Evolutionary conservation across 2,329 filamentous ascomycete species (phyloP), one percentile per base, ranked within the genome.

Genomic region (Aspergillus sp.): DNA sequence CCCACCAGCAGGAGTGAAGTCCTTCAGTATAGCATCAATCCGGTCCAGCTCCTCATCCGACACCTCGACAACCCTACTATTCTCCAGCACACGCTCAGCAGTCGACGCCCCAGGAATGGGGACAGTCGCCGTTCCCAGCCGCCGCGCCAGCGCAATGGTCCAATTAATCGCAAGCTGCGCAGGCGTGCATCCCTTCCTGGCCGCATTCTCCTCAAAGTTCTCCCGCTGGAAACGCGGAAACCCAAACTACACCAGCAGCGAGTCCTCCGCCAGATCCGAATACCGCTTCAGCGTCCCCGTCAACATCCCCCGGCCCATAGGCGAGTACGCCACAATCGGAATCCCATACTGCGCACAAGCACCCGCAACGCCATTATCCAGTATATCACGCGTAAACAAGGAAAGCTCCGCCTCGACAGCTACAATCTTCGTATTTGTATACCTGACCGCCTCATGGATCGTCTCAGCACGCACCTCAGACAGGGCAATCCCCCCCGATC

Each of bases 281-380:
- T 65, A 60, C 7, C 69, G 76, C 67, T 79, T 82, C 66, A 84
- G 77, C 59, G 80, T 68, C 1, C 83, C 83, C 0, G 82, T 81
- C 57, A 87, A 70, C 75, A 88, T 66, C 1, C 82, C 81, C 21
- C 83, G 78, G 2, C 89, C 87, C 0, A 93, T 78, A 1, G 90
- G 90, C 50, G 87, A 88, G 74, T 92, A 92, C 0, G 87, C 88
- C 27, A 91, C 74, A 48, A 93, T 77, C 0, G 88, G 86, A 59
- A 93, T 91, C 47, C 80, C 76, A 49, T 89, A 73, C 69, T 93
- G 81, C 0, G 78, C 81, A 65, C 85, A 88, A 0, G 83, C 80
- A 2, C 77, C 77, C 2, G 80, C 79, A 39, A 86, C 73, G 1
- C 83, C 64, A 48, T 64, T 67, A 19, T 78, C 69, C 6, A 85